phyloP scores from a whole-genome alignment of 2,329 filamentous ascomycete genomes.

The Westerdykella sp. region DNA sequence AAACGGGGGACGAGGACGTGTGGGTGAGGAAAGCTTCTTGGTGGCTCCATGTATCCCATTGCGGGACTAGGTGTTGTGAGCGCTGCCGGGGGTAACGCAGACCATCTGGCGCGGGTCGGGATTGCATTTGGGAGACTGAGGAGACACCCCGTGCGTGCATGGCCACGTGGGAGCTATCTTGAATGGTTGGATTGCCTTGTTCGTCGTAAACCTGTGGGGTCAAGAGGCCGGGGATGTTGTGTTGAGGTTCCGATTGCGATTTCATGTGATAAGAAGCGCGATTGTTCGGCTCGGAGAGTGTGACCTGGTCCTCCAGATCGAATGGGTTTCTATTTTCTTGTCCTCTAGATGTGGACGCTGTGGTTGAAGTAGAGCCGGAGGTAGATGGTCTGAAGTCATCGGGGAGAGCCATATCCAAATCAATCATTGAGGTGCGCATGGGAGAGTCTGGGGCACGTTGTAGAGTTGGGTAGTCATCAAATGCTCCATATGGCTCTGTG shows the following conservation, averaged over 20 bases:
- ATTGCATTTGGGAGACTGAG: slow-evolving; percentile 29
- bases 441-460: slow-evolving; percentile 31
- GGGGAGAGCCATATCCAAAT: slow-evolving; percentile 35
- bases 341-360: slow-evolving; percentile 29
- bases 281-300: slow-evolving; percentile 34
- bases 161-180: slow-evolving; percentile 22
- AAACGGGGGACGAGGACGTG: slow-evolving; percentile 25
- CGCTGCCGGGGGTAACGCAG: slow-evolving; percentile 22
- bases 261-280: slow-evolving; percentile 37
- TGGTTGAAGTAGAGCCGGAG: slow-evolving; percentile 34
- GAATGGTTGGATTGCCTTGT: slow-evolving; percentile 27
- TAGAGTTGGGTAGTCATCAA: slow-evolving; percentile 35
- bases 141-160: slow-evolving; percentile 32
- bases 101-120: slow-evolving; percentile 18
- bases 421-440: slow-evolving; percentile 42
- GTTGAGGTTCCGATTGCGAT: slow-evolving; percentile 38
- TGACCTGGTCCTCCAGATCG: slow-evolving; percentile 44
- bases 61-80: slow-evolving; percentile 17
- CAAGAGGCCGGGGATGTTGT: slow-evolving; percentile 31
- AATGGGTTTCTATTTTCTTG: slow-evolving; percentile 44
- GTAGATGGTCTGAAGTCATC: slow-evolving; percentile 41
- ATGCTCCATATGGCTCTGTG: slow-evolving; percentile 37
- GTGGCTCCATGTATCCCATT: slow-evolving; percentile 32
- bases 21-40: slow-evolving; percentile 25
- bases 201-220: slow-evolving; percentile 34